phyloP scores from a whole-genome alignment of 768 basidiomycete genomes.

The Sistotremastrum niveocremeum region DNA sequence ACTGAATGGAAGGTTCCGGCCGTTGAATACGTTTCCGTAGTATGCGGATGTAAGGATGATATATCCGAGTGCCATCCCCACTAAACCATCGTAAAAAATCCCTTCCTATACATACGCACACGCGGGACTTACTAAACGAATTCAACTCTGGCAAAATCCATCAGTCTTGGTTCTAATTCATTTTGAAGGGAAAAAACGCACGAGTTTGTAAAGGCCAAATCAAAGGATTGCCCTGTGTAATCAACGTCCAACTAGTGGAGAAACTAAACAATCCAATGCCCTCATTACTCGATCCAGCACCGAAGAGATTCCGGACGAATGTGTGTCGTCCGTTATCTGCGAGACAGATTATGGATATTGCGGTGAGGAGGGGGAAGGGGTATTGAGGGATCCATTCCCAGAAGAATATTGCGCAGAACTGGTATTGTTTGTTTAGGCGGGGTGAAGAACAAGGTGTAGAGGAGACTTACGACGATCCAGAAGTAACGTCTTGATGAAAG shows the following conservation, averaged over 20 bases:
- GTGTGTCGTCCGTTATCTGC: conserved; percentile 31
- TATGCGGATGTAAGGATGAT: conserved; percentile 26
- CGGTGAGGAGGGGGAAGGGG: conserved; percentile 30
- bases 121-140: conserved; percentile 24
- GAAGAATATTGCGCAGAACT: conserved; percentile 32
- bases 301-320: conserved; percentile 28
- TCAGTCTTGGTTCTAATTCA: not conserved
- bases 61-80: conserved; percentile 37
- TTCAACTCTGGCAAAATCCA: conserved; percentile 21
- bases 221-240: conserved; percentile 39
- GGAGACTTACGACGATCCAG: conserved; percentile 34
- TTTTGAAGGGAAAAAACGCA: conserved; percentile 13
- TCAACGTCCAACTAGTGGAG: conserved; percentile 37
- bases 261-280: conserved; percentile 36
- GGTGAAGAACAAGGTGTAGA: not conserved
- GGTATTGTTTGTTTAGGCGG: not conserved
- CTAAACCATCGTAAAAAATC: conserved; percentile 10
- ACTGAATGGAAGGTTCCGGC: conserved; percentile 25
- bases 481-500: conserved; percentile 18
- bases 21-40: conserved; percentile 33
- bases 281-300: conserved; percentile 37
- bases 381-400: conserved; percentile 31
- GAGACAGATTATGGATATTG: conserved; percentile 35
- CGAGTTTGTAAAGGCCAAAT: conserved; percentile 45
- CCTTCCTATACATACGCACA: not conserved